Evolutionary conservation across 2,329 filamentous ascomycete genomes (phyloP).

Genomic region (Fusarium sambucinum): DNA sequence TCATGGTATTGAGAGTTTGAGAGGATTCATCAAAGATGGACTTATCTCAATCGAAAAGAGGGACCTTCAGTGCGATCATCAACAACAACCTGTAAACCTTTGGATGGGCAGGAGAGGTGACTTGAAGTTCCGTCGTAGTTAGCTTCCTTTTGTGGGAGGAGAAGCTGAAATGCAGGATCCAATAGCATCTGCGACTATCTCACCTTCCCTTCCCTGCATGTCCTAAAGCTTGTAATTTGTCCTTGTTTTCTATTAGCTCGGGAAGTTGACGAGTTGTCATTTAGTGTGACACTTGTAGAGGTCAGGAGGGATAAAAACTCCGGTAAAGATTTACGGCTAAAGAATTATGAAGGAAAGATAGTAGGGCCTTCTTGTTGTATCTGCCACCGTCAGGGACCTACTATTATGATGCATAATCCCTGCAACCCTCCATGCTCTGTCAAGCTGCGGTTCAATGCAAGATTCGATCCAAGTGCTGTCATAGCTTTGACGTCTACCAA

Average conservation of each 20-base stretch:
- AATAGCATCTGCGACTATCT: conserved; percentile 18
- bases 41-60: neutral
- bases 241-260: neutral
- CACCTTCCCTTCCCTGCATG: conserved; percentile 22
- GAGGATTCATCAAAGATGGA: neutral
- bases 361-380: conserved; percentile 21
- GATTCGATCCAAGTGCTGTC: conserved; percentile 30
- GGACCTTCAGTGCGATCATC: neutral
- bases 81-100: neutral
- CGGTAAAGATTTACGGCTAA: conserved; percentile 11
- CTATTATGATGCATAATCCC: conserved; percentile 31
- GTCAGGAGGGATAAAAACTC: conserved; percentile 29
- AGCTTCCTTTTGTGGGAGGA: conserved; percentile 19
- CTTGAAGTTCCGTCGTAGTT: conserved; percentile 10
- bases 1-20: conserved; percentile 6
- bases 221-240: conserved; percentile 15
- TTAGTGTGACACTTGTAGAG: conserved; percentile 17
- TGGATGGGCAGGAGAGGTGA: neutral
- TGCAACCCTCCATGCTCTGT: conserved; percentile 37
- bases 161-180: conserved; percentile 25
- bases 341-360: conserved; percentile 1
- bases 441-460: conserved; percentile 31
- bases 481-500: conserved; percentile 5
- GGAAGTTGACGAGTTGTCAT: conserved; percentile 1
- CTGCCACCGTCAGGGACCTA: conserved; percentile 40